A percentile compares a stretch with the other conserved stretches of the same genome.
Evolutionary conservation across 2,329 filamentous ascomycete species (phyloP).

Genomic region (Verruconis gallopava): DNA sequence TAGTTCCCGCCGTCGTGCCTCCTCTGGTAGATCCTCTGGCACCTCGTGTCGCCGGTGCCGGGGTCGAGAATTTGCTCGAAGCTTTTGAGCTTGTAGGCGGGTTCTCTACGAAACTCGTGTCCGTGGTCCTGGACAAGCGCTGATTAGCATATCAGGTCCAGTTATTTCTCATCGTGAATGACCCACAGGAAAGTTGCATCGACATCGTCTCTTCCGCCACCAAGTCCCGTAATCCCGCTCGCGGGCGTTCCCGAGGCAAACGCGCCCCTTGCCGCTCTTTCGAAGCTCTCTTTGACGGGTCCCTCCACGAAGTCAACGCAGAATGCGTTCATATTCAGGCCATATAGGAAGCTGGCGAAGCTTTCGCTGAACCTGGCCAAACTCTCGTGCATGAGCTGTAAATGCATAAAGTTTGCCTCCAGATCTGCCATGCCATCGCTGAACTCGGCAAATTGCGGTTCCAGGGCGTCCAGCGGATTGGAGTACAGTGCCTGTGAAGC

Average conservation of each 20-base stretch:
- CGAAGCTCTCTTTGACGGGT: slow-evolving; percentile 9
- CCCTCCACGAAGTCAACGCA: slow-evolving; percentile 94
- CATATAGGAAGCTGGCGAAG: slow-evolving; percentile 90
- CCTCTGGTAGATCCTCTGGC: slow-evolving; percentile 5
- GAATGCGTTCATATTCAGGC: slow-evolving; percentile 97
- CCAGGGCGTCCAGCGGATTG: slow-evolving; percentile 67
- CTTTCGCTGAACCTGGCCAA: slow-evolving; percentile 87
- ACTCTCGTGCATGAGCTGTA: slow-evolving; percentile 94
- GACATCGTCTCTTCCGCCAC: slow-evolving; percentile 27
- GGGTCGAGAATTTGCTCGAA: slow-evolving; percentile 27
- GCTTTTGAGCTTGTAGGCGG: slow-evolving; percentile 46
- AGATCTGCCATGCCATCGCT: slow-evolving; percentile 90
- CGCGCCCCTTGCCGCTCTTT: slow-evolving; percentile 1
- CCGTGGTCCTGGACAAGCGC: slow-evolving; percentile 56
- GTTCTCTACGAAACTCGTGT: slow-evolving; percentile 83
- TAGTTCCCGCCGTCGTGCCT: too few species aligned
- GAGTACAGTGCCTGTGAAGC: slow-evolving; percentile 39
- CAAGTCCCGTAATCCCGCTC: slow-evolving; percentile 1
- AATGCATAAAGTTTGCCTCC: slow-evolving; percentile 93
- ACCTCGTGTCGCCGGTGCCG: slow-evolving; percentile 13
- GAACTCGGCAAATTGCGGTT: slow-evolving; percentile 85
- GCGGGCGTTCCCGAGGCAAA: background rate
- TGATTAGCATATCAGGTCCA: slow-evolving; percentile 9
- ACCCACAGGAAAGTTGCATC: slow-evolving; percentile 79
- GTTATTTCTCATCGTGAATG: slow-evolving; percentile 11